A percentile compares a stretch with the other conserved stretches of the same genome.
phyloP scores from a whole-genome alignment of 2,329 filamentous ascomycete genomes.

The Calonectria hawksworthii region DNA sequence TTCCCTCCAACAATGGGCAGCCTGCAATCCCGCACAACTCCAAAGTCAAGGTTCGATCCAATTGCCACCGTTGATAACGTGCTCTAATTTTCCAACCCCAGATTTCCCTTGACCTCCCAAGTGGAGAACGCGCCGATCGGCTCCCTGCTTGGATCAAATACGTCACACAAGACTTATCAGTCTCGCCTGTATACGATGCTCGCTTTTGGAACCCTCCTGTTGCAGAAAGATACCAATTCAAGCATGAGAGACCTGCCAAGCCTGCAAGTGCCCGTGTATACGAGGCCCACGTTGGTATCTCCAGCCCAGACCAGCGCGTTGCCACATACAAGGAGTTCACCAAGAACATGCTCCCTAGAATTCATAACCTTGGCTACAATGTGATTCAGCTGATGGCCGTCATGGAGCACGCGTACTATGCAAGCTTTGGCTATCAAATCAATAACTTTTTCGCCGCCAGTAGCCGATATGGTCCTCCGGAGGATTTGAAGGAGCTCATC shows the following conservation, averaged over 20 bases:
- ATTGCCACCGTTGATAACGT: not conserved
- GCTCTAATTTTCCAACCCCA: constrained; percentile 52
- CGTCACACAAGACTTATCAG: constrained; percentile 90
- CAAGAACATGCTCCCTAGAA: constrained; percentile 89
- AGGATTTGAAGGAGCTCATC: constrained; percentile 96
- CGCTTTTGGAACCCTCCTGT: constrained; percentile 96
- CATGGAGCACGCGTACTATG: constrained; percentile 99
- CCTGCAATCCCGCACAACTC: constrained; percentile 91
- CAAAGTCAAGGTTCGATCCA: constrained; percentile 84
- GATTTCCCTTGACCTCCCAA: constrained; percentile 87
- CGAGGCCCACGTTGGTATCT: constrained; percentile 99
- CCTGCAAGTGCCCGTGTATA: constrained; percentile 92
- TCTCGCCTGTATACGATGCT: constrained; percentile 94
- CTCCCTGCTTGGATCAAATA: constrained; percentile 98
- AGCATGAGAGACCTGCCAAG: constrained; percentile 85
- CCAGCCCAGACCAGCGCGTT: constrained; percentile 88
- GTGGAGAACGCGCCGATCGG: constrained; percentile 85
- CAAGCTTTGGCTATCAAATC: constrained; percentile 98
- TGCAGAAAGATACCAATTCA: constrained; percentile 84
- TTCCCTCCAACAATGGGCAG: constrained; percentile 81
- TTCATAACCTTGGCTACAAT: constrained; percentile 93
- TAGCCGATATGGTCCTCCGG: constrained; percentile 92
- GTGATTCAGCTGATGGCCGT: constrained; percentile 98
- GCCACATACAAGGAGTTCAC: constrained; percentile 99
- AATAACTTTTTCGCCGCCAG: constrained; percentile 99